phyloP scores from a whole-genome alignment of 1,139 yeast genomes.

The Geotrichum phurueaensis region DNA sequence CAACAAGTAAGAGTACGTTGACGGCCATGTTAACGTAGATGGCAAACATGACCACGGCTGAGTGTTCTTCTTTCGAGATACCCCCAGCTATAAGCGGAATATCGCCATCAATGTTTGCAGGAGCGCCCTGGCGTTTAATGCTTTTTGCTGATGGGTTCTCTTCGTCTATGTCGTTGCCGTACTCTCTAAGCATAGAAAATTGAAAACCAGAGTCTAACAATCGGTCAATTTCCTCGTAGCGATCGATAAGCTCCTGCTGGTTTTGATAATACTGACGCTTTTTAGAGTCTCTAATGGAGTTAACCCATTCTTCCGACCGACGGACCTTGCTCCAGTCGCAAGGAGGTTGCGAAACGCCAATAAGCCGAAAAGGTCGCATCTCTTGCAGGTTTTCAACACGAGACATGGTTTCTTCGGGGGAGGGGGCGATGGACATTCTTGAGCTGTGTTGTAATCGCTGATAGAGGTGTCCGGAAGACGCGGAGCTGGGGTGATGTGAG shows the following conservation, averaged over 20 bases:
- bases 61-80: constrained; percentile 37
- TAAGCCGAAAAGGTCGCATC: constrained; percentile 51
- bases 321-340: constrained; percentile 45
- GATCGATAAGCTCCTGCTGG: constrained; percentile 56
- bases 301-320: constrained; percentile 30
- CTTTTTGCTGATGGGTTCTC: constrained; percentile 10
- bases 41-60: constrained; percentile 49
- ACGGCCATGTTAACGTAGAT: constrained; percentile 59
- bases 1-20: constrained; percentile 54
- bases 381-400: constrained; percentile 36
- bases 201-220: constrained; percentile 70
- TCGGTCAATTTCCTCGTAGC: constrained; percentile 56
- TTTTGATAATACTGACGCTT: constrained; percentile 30
- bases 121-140: constrained; percentile 40
- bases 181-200: constrained; percentile 56
- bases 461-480: constrained; percentile 9
- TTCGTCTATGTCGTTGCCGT: constrained; percentile 42
- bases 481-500: not conserved
- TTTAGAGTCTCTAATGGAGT: constrained; percentile 26
- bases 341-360: constrained; percentile 47
- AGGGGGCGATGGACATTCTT: constrained; percentile 15
- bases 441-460: constrained; percentile 17
- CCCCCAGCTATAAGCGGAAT: constrained; percentile 48
- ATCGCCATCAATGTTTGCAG: constrained; percentile 58
- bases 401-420: constrained; percentile 15